Evolutionary conservation across 2,329 filamentous ascomycete species (phyloP).

Genomic region (Calonectria pseudoreteaudii): DNA sequence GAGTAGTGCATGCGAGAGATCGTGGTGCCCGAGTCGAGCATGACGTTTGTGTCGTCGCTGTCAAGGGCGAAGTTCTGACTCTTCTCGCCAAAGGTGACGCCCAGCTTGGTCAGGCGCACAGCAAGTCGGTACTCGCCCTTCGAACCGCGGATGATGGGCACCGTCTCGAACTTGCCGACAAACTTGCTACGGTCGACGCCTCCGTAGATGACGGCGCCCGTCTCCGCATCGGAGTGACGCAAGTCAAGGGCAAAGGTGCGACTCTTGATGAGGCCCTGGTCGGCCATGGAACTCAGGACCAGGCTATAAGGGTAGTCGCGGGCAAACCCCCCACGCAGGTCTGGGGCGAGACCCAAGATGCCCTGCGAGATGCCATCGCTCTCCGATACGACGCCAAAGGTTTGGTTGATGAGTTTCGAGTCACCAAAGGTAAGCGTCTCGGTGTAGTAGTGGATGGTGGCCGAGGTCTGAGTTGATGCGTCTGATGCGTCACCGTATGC

Average conservation of each 20-base stretch:
- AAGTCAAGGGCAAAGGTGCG: conserved; percentile 65
- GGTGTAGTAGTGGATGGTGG: conserved; percentile 57
- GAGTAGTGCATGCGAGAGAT: conserved; percentile 58
- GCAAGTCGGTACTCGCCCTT: conserved; percentile 53
- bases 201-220: conserved; percentile 65
- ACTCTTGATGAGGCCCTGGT: conserved; percentile 60
- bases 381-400: conserved; percentile 60
- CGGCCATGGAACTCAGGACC: conserved; percentile 62
- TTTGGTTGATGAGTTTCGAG: conserved; percentile 56
- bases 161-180: conserved; percentile 56
- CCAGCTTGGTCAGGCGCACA: conserved; percentile 47
- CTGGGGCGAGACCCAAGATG: conserved; percentile 63
- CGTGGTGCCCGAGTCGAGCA: conserved; percentile 67
- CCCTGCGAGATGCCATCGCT: conserved; percentile 63
- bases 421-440: conserved; percentile 61
- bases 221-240: conserved; percentile 55
- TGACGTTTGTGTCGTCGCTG: conserved; percentile 52
- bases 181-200: conserved; percentile 66
- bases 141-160: conserved; percentile 55
- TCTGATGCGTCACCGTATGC: conserved; percentile 55
- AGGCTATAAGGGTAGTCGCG: conserved; percentile 60
- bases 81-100: conserved; percentile 42
- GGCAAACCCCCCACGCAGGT: conserved; percentile 53
- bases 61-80: conserved; percentile 41
- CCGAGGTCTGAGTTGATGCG: conserved; percentile 49